Evolutionary conservation across 169 alveolate genomes (phyloP).

Genomic region (Babesia ovata): DNA sequence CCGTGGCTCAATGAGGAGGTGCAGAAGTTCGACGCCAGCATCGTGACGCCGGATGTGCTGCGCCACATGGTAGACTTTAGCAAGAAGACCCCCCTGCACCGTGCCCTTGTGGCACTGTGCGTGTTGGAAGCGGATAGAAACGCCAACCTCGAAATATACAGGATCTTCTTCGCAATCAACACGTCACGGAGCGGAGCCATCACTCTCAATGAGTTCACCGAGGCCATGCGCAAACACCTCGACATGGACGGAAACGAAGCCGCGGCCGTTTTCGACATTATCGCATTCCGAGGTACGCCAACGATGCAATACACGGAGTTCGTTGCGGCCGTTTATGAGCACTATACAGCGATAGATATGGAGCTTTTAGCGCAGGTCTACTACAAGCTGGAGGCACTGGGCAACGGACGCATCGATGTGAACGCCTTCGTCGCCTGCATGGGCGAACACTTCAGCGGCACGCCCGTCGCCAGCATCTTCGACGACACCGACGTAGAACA

Average conservation of each 20-base stretch:
- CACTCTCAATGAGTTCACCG: conserved; percentile 41
- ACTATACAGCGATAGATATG: conserved; percentile 43
- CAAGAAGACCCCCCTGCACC: conserved; percentile 47
- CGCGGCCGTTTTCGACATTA: conserved; percentile 33
- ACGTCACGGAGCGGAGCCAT: conserved; percentile 58
- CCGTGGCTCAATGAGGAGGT: conserved; percentile 52
- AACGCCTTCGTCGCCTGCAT: conserved; percentile 29
- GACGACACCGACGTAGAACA: conserved; percentile 30
- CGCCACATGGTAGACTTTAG: conserved; percentile 47
- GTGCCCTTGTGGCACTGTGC: conserved; percentile 53
- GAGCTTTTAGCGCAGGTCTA: conserved; percentile 37
- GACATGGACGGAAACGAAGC: conserved; percentile 37
- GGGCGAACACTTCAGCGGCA: conserved; percentile 49
- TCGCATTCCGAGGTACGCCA: conserved; percentile 62
- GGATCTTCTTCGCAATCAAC: conserved; percentile 55
- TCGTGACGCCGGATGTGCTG: conserved; percentile 34
- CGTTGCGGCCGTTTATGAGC: conserved; percentile 54
- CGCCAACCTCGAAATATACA: conserved; percentile 32
- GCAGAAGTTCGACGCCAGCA: conserved; percentile 16
- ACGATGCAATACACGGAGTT: conserved; percentile 58
- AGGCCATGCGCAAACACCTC: conserved; percentile 27
- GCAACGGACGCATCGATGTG: conserved; percentile 50
- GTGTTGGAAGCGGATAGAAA: conserved; percentile 54
- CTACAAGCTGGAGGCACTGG: conserved; percentile 53
- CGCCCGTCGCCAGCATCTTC: conserved; percentile 14